Percentiles rank a stretch among this genome's conserved stretches.
Conservation (phyloP, 257 asterid genomes). For the Mentha longifolia region DNA sequence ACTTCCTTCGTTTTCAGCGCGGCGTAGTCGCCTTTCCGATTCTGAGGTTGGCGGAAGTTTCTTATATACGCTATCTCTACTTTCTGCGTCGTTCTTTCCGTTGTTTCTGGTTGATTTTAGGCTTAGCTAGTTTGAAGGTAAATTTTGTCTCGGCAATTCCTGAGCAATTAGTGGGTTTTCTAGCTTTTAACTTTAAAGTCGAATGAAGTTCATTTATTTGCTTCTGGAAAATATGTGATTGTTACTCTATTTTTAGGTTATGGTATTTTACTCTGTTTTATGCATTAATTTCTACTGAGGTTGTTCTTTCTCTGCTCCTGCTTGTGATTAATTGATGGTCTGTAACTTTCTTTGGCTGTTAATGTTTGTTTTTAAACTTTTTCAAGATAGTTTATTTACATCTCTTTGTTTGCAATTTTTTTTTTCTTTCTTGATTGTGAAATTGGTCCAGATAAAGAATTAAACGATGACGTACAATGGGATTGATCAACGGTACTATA, state of each 20-base stretch:
- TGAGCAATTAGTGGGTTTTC: no score
- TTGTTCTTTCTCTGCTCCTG: not conserved
- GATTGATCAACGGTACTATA: conserved; percentile 45
- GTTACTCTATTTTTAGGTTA: not conserved
- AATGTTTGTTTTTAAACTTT: not conserved
- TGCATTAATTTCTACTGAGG: not conserved
- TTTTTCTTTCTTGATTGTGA: no score
- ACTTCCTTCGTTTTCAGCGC: conserved; percentile 3
- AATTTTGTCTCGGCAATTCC: not conserved
- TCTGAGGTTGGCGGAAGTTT: conserved; percentile 22
- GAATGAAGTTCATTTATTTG: conserved; percentile 1
- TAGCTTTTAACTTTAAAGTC: not conserved
- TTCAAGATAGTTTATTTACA: not conserved
- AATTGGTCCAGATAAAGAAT: conserved; percentile 21
- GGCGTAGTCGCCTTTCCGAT: not conserved
- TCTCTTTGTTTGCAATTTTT: not conserved
- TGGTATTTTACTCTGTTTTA: not conserved
- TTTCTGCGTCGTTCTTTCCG: not conserved
- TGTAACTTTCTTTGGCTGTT: not conserved
- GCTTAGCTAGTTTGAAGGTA: not conserved
- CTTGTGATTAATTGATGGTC: not conserved
- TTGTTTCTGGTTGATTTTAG: not conserved
- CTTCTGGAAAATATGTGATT: not conserved
- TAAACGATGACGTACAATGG: conserved; percentile 40
- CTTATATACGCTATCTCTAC: not conserved